These are phyloP conservation scores for Citrullus mucosospermus DNA, from an alignment of 306 rosid genomes.

Conservation along the genomic window DNA sequence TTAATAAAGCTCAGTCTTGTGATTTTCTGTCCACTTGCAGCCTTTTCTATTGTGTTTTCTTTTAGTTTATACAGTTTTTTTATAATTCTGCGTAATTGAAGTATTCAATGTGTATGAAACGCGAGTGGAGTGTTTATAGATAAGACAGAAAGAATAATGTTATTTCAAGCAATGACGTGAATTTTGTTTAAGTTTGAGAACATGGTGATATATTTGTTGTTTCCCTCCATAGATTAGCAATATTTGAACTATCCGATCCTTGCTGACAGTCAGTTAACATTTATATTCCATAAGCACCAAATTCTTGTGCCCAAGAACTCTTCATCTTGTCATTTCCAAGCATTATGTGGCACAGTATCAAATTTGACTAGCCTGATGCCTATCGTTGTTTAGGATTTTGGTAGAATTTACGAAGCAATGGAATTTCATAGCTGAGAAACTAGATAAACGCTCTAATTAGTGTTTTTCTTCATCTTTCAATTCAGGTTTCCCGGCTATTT, in stretches of 20 bases:
- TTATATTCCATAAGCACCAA: neutral
- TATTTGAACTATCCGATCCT: neutral
- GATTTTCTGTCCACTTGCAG: neutral
- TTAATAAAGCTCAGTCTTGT: neutral
- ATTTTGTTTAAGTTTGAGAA: neutral
- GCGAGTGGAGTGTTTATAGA: neutral
- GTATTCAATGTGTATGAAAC: neutral
- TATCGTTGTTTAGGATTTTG: neutral
- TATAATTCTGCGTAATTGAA: neutral
- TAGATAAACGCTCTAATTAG: neutral
- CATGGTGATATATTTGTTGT: neutral
- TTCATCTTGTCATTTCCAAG: neutral
- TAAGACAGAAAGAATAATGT: neutral
- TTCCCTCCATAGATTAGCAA: neutral
- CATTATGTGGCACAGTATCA: neutral
- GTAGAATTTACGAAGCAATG: neutral
- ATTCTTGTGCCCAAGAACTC: neutral
- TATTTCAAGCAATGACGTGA: neutral
- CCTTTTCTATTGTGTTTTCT: neutral
- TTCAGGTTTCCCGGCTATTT: constrained; percentile 50
- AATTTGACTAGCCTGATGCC: neutral
- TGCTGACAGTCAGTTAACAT: neutral
- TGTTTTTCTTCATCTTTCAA: neutral
- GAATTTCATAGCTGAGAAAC: neutral
- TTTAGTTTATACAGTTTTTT: neutral